phyloP scores from a whole-genome alignment of 2,329 filamentous ascomycete species.

The Lecanosticta acicola region DNA sequence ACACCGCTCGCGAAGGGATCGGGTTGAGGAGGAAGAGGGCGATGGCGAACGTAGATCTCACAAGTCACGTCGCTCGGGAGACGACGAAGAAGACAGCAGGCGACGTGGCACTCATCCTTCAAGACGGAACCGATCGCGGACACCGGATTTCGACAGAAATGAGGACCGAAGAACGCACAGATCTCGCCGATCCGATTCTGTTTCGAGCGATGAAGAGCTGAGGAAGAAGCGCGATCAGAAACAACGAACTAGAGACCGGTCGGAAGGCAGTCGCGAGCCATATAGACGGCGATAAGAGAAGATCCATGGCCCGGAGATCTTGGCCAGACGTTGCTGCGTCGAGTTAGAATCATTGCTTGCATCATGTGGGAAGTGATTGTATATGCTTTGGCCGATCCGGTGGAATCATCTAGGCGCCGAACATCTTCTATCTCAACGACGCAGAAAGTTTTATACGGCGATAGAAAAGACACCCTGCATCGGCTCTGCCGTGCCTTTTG shows the following conservation, averaged over 20 bases:
- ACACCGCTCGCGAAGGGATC: slow-evolving; percentile 2
- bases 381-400: too few species aligned
- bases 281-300: slow-evolving; percentile 4
- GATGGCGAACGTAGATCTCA: background rate
- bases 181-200: background rate
- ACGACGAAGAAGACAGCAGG: background rate
- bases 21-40: background rate
- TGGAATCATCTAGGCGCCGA: too few species aligned
- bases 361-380: too few species aligned
- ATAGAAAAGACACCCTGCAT: too few species aligned
- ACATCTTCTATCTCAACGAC: too few species aligned
- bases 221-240: background rate
- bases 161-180: background rate
- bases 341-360: too few species aligned
- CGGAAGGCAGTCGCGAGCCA: slow-evolving; percentile 1
- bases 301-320: too few species aligned
- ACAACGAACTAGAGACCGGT: background rate
- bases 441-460: too few species aligned
- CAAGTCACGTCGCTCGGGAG: background rate
- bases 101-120: background rate
- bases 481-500: too few species aligned
- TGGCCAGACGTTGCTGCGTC: too few species aligned
- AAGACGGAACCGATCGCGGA: slow-evolving; percentile 1
- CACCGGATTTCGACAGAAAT: slow-evolving; percentile 7
- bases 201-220: background rate